Conservation (phyloP, 805 yeast genomes). For the Scheffersomyces stipitis region DNA sequence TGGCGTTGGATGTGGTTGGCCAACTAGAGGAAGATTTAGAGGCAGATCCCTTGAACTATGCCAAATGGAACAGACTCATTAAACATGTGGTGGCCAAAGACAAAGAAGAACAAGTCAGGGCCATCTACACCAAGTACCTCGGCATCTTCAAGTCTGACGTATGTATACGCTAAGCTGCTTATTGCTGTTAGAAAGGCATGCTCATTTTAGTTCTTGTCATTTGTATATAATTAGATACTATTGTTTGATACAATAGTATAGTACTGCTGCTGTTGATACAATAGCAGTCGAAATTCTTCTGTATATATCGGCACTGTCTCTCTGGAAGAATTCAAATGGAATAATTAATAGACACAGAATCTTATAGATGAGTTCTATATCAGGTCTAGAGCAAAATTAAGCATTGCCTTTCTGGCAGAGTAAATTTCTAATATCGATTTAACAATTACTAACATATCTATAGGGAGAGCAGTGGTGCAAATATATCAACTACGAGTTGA, state of each 20-base stretch:
- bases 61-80: slow-evolving; percentile 57
- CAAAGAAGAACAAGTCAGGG: slow-evolving; percentile 57
- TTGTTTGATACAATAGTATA: too few species aligned
- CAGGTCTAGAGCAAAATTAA: too few species aligned
- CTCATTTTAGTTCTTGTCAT: not conserved
- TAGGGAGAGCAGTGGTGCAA: slow-evolving; percentile 62
- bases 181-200: not conserved
- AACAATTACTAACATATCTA: too few species aligned
- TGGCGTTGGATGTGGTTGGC: slow-evolving; percentile 53
- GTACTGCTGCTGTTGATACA: too few species aligned
- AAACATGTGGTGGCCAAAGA: slow-evolving; percentile 50
- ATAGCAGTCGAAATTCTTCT: not conserved
- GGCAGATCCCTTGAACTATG: slow-evolving; percentile 51
- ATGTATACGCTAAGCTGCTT: slow-evolving; percentile 9
- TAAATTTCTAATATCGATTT: too few species aligned
- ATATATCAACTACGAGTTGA: slow-evolving; percentile 65
- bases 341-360: not conserved
- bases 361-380: too few species aligned
- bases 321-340: not conserved
- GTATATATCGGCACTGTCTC: not conserved
- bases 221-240: not conserved
- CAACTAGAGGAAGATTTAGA: slow-evolving; percentile 56
- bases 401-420: too few species aligned
- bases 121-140: slow-evolving; percentile 60
- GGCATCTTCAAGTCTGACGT: slow-evolving; percentile 64